Evolutionary conservation across 148 eudicot species (phyloP), one percentile per base, ranked within the genome.

Genomic region (Fagopyrum tataricum): DNA sequence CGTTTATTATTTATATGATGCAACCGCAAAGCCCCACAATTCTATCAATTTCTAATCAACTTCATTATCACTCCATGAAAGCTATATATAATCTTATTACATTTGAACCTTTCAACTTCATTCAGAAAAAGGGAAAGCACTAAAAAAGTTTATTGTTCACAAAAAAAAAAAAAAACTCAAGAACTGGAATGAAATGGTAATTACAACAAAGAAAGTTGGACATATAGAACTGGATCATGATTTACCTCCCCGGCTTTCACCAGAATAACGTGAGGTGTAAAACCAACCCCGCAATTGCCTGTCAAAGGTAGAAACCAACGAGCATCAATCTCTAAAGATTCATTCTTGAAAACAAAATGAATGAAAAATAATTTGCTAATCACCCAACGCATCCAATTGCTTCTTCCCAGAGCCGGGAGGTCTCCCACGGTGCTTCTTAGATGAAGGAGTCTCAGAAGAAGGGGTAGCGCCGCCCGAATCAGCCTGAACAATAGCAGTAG

Each of bases 321-420:
- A 72, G 6, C 11, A 52, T 49, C 17, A 74, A 26, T 72, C 39
- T 11, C 43, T 17, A 9, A 10, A 41, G 31, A 1, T 47, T 26
- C 51, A 48, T 8, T n/a, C 4, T 46, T 39, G 18, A 8, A 6
- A 41, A 37, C 24, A 17, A n/a, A 44, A 47, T 39, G 6, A 52
- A 10, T 4, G 18, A 49, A 56, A 41, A 51, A 41, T 31, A 31
- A 31, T 31, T 31, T 0, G 37, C 37, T 31, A 31, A 31, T 4
- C 18, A 82, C 92, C 92, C 70, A 88, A 82, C 21, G 92, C 92
- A 78, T 88, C 86, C 76, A 86, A 72, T 55, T 82, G 85, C 17
- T 75, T 82, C 72, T 82, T 82, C 11, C 82, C 82, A 7, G 82
- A 77, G 12, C 85, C 80, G 17, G 85, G 72, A 10, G 85, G 85